A percentile compares a stretch with the other conserved stretches of the same genome.
Evolutionary conservation across 2,329 filamentous ascomycete species (phyloP).

Genomic region (Phyllosticta paracitricarpa): DNA sequence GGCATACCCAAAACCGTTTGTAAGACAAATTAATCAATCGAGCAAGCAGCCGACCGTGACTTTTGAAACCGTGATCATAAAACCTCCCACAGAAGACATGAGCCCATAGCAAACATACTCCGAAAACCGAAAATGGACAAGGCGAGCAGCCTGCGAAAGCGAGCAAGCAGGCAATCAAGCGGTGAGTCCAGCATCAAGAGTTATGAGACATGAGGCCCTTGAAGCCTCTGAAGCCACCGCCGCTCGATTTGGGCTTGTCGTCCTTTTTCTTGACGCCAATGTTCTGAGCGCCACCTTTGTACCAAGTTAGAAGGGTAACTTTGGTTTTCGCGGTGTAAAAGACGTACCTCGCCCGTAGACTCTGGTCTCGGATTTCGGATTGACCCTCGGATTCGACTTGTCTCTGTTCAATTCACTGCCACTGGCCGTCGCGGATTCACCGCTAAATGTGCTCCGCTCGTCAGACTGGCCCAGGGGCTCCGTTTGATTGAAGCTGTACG

Average conservation of each 20-base stretch:
- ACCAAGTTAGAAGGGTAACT: slow-evolving; percentile 1
- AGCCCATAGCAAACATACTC: neutral
- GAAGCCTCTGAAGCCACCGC: slow-evolving; percentile 10
- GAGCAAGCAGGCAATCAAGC: neutral
- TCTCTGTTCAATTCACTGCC: slow-evolving; percentile 29
- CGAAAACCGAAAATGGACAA: neutral
- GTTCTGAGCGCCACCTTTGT: slow-evolving; percentile 42
- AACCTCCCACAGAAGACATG: neutral
- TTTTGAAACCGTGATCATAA: neutral
- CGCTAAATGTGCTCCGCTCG: slow-evolving; percentile 31
- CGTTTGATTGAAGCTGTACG: slow-evolving; percentile 7
- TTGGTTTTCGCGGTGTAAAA: neutral
- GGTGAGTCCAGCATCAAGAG: neutral
- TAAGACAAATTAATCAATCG: neutral
- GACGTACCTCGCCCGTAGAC: slow-evolving; percentile 46
- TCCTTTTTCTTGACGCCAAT: slow-evolving; percentile 39
- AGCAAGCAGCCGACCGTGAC: neutral
- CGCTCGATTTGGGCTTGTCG: slow-evolving; percentile 1
- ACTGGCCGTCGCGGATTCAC: slow-evolving; percentile 20
- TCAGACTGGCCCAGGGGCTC: slow-evolving; percentile 18
- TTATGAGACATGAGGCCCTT: slow-evolving; percentile 11
- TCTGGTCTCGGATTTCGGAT: slow-evolving; percentile 40
- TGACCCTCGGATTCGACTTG: slow-evolving; percentile 28
- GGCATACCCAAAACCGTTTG: neutral
- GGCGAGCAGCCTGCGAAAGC: neutral